phyloP scores from a whole-genome alignment of 805 yeast species.

The Brettanomyces bruxellensis region DNA sequence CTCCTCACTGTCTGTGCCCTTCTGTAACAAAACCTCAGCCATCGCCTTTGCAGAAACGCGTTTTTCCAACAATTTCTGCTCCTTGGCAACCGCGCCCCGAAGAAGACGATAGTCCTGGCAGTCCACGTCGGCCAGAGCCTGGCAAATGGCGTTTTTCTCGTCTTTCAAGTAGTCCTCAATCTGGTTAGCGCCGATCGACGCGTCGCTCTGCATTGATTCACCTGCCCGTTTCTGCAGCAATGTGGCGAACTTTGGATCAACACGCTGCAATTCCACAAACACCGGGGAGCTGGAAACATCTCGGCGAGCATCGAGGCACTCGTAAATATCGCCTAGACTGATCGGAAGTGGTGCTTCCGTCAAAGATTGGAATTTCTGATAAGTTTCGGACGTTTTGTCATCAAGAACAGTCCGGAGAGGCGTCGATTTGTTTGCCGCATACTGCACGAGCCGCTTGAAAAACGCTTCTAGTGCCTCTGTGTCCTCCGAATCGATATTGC shows the following conservation, averaged over 20 bases:
- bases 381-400: constrained; percentile 12
- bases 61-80: constrained; percentile 13
- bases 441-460: constrained; percentile 11
- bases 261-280: constrained; percentile 9
- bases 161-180: constrained; percentile 13
- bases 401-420: constrained; percentile 15
- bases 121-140: constrained; percentile 16
- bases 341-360: constrained; percentile 19
- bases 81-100: constrained; percentile 10
- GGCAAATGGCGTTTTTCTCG: constrained; percentile 10
- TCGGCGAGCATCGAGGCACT: constrained; percentile 15
- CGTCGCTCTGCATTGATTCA: constrained; percentile 14
- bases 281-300: constrained; percentile 14
- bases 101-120: constrained; percentile 10
- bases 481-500: constrained; percentile 12
- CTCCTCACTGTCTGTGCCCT: constrained; percentile 19
- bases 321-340: constrained; percentile 17
- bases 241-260: constrained; percentile 17
- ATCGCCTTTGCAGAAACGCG: constrained; percentile 16
- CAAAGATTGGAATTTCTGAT: constrained; percentile 12
- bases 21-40: constrained; percentile 12
- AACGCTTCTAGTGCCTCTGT: constrained; percentile 11
- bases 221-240: constrained; percentile 15
- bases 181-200: constrained; percentile 11
- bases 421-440: constrained; percentile 14